Base-by-base conservation (phyloP, 2,329 filamentous ascomycete genomes). In the Amauroascus verrucosus region DNA sequence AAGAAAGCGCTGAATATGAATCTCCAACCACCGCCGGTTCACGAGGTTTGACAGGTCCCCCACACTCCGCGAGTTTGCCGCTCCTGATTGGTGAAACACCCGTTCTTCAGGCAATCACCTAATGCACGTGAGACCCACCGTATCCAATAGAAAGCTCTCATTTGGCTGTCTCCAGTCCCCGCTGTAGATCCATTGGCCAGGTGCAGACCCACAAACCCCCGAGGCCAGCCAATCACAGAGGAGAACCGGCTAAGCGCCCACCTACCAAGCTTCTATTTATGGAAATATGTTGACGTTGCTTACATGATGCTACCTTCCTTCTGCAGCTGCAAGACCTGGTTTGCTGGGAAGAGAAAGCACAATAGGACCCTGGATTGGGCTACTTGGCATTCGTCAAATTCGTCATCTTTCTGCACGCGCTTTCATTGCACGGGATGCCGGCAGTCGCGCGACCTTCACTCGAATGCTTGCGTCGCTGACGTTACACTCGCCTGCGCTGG, bases 1-100 rank as follows among this genome's bases (percentile, higher is more conserved):
- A 43, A 32, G 24, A 33, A 50, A 22, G 37, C 28, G 58, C 48
- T 49, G 51, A 51, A 55, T 51, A 51, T 33, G 48, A 41, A 41
- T 11, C 38, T 41, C 38, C 38, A 22, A 41, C 38, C 38, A 24
- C 18, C 38, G 38, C n/a, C 16, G 18, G 11, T 40, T 18, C 37
- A 20, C n/a, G n/a, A 2, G 37, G 37, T 18, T 20, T 41, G 38
- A 22, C 38, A 41, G 38, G 38, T 41, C 18, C 8, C 9, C 26
- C 24, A 8, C 6, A 22, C 13, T 24, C 14, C 14, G 22, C 40
- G 5, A 2, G 13, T 30, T 20, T 13, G 6, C 2, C 18, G 14
- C 1, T 16, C 6, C 45, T 35, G 13, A 47, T 35, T 47, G 45
- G 45, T 18, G 13, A 14, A 9, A 22, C 7, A 18, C 16, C 45